A percentile compares a stretch with the other conserved stretches of the same genome.
phyloP scores from a whole-genome alignment of 202 grass and related monocot species.

The Elaeis oleifera region DNA sequence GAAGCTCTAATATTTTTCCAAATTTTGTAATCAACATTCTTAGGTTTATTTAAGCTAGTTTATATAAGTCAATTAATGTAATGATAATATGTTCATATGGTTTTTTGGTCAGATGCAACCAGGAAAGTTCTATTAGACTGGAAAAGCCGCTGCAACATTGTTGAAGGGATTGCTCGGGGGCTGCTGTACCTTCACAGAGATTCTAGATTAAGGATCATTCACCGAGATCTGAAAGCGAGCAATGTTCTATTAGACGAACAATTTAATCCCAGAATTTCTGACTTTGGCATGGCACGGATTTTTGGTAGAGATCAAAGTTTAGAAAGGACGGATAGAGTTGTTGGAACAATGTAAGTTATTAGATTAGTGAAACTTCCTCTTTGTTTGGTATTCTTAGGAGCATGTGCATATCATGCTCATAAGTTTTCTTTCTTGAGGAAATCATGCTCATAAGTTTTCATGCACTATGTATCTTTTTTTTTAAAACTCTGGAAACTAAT shows the following conservation, averaged over 20 bases:
- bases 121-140: slow-evolving; percentile 28
- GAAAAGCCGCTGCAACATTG: slow-evolving; percentile 40
- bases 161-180: slow-evolving; percentile 52
- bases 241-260: slow-evolving; percentile 56
- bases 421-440: too few relatives aligned
- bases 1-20: too few relatives aligned
- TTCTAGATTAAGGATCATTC: slow-evolving; percentile 65
- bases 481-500: too few relatives aligned
- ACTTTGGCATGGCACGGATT: slow-evolving; percentile 72
- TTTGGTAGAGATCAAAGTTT: slow-evolving; percentile 54
- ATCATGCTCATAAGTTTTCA: too few relatives aligned
- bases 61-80: too few relatives aligned
- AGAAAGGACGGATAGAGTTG: slow-evolving; percentile 52
- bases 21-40: too few relatives aligned
- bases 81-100: too few relatives aligned
- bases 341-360: slow-evolving; percentile 58
- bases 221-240: slow-evolving; percentile 63
- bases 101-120: slow-evolving; percentile 19
- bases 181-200: slow-evolving; percentile 68
- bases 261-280: slow-evolving; percentile 69
- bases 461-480: too few relatives aligned
- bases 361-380: neutral
- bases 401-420: too few relatives aligned
- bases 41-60: too few relatives aligned
- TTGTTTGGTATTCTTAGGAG: too few relatives aligned